Conservation (phyloP, 352 stramenopile genomes). For the Globisporangium splendens region DNA sequence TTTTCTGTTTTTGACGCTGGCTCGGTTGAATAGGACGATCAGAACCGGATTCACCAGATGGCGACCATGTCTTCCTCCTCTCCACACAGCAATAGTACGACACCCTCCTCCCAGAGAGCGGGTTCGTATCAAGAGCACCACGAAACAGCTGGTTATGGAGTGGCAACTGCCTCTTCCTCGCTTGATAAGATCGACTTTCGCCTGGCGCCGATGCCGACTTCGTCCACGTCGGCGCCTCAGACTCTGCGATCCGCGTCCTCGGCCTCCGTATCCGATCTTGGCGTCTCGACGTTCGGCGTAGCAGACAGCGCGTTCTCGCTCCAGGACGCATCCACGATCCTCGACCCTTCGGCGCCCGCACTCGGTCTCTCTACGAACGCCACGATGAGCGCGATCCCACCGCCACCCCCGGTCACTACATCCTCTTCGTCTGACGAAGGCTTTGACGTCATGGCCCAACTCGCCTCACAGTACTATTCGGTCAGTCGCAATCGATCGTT, state of each 20-base stretch:
- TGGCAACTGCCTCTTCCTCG: slow-evolving; percentile 11
- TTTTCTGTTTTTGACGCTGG: too few relatives aligned
- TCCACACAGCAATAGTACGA: slow-evolving; percentile 5
- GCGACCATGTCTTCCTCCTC: slow-evolving; percentile 18
- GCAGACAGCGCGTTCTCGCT: slow-evolving; percentile 19
- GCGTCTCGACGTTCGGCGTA: slow-evolving; percentile 10
- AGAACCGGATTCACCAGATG: slow-evolving; percentile 19
- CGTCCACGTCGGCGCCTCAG: slow-evolving; percentile 11
- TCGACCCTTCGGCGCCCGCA: background rate
- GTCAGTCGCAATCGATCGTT: slow-evolving; percentile 66
- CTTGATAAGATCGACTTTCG: slow-evolving; percentile 30
- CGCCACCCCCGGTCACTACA: background rate
- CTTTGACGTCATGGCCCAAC: slow-evolving; percentile 81
- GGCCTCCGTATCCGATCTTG: slow-evolving; percentile 15
- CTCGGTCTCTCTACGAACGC: background rate
- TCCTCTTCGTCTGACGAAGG: slow-evolving; percentile 21
- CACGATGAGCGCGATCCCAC: slow-evolving; percentile 5
- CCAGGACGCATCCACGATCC: background rate
- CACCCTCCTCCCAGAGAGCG: slow-evolving; percentile 14
- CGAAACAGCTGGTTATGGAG: slow-evolving; percentile 16
- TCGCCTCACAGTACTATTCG: slow-evolving; percentile 80
- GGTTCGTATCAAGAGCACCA: slow-evolving; percentile 11
- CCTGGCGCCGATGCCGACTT: slow-evolving; percentile 3
- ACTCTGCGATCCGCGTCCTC: slow-evolving; percentile 12
- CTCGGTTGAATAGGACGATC: slow-evolving; percentile 9